Base-by-base conservation (phyloP, 2,329 filamentous ascomycete genomes). In the Thermothelomyces thermophilus region DNA sequence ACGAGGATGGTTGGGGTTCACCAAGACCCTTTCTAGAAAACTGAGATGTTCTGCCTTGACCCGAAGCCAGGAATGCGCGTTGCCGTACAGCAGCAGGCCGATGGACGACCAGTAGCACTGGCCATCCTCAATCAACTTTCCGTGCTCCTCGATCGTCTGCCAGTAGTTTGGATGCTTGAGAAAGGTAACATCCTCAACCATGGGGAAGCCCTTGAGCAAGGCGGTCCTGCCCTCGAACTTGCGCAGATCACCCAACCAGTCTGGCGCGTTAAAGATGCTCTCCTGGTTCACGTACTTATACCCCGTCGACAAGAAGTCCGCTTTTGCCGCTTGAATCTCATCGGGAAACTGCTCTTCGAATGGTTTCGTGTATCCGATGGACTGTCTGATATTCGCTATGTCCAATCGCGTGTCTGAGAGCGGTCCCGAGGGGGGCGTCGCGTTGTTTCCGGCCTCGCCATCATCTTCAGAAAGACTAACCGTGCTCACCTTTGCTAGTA, bases 31-130 rank as follows among this genome's bases (percentile, higher is more conserved):
- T 44, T 60, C 48, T n/a, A 65, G 34, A 46, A 59, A 61, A 9
- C 26, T 53, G 4, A 66, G 59, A 46, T 68, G 66, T 41, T 67
- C 64, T 9, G 64, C 63, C 53, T 68, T 68, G 49, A 67, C 60
- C 2, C 64, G 50, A 11, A 60, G 41, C 62, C 62, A 64, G 35
- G 53, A 53, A 19, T 39, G 24, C 8, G 55, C 39, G 11, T 49
- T 54, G 20, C 64, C 65, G 45, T 66, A 64, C 3, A 67, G 24
- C 13, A 49, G 51, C 10, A 61, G 56, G 5, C 64, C 58, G 6
- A 66, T 28, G 8, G 64, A 54, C 30, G 61, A 56, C 63, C 64
- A 68, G 59, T 65, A 68, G 55, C 66, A 67, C 42, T 64, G 54
- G 1, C 56, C 58, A 7, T 16, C 31, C 3, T 22, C 7, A 2